Evolutionary conservation across 2,329 filamentous ascomycete species (phyloP).

Genomic region (Aspergillus fumigatus): DNA sequence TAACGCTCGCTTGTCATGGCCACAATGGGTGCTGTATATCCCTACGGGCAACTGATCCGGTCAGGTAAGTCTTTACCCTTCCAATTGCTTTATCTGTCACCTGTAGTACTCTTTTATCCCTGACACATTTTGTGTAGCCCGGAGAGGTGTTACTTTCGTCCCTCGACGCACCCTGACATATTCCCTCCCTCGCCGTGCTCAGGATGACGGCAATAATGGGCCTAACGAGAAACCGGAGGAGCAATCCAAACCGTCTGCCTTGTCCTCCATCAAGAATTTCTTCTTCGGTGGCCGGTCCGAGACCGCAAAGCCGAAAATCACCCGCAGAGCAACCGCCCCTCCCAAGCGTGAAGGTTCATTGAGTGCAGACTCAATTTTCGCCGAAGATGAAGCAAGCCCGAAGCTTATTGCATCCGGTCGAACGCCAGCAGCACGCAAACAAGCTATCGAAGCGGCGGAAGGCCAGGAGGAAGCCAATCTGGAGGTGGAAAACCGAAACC

Average conservation of each 20-base stretch:
- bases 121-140: constrained; percentile 20
- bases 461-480: constrained; percentile 8
- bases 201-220: constrained; percentile 20
- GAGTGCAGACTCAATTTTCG: constrained; percentile 39
- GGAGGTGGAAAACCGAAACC: constrained; percentile 39
- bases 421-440: constrained; percentile 21
- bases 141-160: constrained; percentile 28
- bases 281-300: constrained; percentile 25
- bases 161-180: constrained; percentile 36
- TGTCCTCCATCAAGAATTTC: constrained; percentile 34
- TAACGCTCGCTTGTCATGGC: constrained; percentile 26
- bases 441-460: constrained; percentile 11
- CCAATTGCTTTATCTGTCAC: not conserved
- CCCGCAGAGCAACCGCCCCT: constrained; percentile 24
- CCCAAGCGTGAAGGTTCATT: constrained; percentile 33
- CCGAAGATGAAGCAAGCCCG: constrained; percentile 30
- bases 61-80: constrained; percentile 25
- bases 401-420: constrained; percentile 23
- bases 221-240: constrained; percentile 16
- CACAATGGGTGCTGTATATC: constrained; percentile 35
- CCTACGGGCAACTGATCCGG: constrained; percentile 36
- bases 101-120: not conserved
- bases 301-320: constrained; percentile 25
- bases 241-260: constrained; percentile 16
- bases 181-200: constrained; percentile 25